Evolutionary conservation across 2,329 filamentous ascomycete species (phyloP), one percentile per base, ranked within the genome.

Genomic region (Celoporthe dispersa): DNA sequence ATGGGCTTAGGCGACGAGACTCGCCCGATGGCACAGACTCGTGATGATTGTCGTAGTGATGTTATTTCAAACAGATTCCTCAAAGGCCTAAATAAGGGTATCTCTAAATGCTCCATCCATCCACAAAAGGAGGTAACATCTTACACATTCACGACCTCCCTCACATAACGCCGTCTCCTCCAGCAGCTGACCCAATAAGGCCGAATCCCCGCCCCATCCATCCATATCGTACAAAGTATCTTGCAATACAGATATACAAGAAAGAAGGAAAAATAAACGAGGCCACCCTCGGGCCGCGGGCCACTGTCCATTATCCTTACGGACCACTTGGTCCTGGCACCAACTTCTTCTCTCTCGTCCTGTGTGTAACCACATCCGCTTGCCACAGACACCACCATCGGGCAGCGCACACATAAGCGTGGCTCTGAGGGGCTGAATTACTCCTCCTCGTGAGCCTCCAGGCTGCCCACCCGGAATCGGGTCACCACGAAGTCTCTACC

Each of bases 391-490:
- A 41, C 53, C 53, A 31, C n/a, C 33, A 6, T 61, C 44, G 22
- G 31, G 12, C 57, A 35, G n/a, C 11, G 16, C 25, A 53, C 11
- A 64, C 19, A 31, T 12, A 59, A 31, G 31, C 11, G 35, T n/a
- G n/a, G n/a, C n/a, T 37, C 12, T 37, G 11, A 16, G 31, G 19
- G 39, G n/a, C n/a, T 6, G 6, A n/a, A 33, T 53, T 31, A 72
- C 65, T 72, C 71, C 48, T 72, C 71, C 61, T 71, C 41, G 22
- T 72, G 71, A 33, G 71, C 69, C 61, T 72, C 71, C 61, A 72
- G 48, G 33, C 69, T 65, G 25, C 71, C 69, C 3, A 71, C 35
- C 53, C 66, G 65, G 22, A 71, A 71, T 22, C 71, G 55, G n/a
- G 53, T 71, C 16, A 67, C 66, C 3, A 72, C 62, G 61, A 72